Evolutionary conservation across 768 basidiomycete species (phyloP), one percentile per base, ranked within the genome.

Genomic region (Hygrocybe punicea): DNA sequence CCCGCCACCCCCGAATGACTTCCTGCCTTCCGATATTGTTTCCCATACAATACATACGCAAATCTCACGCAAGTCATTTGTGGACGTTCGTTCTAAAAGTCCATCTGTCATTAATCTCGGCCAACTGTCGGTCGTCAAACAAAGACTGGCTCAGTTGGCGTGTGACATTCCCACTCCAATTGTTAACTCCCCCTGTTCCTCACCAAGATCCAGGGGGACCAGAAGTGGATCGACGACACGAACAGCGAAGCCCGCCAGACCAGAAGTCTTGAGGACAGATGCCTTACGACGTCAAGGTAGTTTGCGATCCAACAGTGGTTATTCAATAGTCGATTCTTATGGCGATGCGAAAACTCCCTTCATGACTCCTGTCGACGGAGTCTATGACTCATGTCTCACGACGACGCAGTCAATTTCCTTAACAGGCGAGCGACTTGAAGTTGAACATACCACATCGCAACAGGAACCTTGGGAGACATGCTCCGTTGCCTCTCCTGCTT

Each of bases 41-140:
- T 29, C 29, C 29, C 29, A 4, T 29, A 29, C 29, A 29, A 29
- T 29, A 4, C 29, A 8, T 29, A 29, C 4, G 4, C 4, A 29
- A 29, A 29, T 29, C 29, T 29, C 29, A 29, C 4, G 8, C 29
- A 29, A 4, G 4, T 29, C 29, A 29, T 29, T 29, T 29, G 29
- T 29, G 29, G 29, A 29, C 8, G 29, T 29, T 16, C 53, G 63
- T 51, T 56, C 63, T 46, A 68, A 69, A 45, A 67, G 64, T 57
- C 86, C 83, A 56, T 83, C 85, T 4, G 88, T 86, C 7, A 81
- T 89, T 44, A 83, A 86, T 56, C 76, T 89, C 14, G 80, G 77
- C 57, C 77, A 78, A 54, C 68, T 82, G 37, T 87, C 85, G 6
- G 79, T 88, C 21, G 87, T 89, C 46, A 82, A 80, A 58, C 81